Evolutionary conservation across 352 stramenopile species (phyloP), one percentile per base, ranked within the genome.

Genomic region (Pythium brachiatum): DNA sequence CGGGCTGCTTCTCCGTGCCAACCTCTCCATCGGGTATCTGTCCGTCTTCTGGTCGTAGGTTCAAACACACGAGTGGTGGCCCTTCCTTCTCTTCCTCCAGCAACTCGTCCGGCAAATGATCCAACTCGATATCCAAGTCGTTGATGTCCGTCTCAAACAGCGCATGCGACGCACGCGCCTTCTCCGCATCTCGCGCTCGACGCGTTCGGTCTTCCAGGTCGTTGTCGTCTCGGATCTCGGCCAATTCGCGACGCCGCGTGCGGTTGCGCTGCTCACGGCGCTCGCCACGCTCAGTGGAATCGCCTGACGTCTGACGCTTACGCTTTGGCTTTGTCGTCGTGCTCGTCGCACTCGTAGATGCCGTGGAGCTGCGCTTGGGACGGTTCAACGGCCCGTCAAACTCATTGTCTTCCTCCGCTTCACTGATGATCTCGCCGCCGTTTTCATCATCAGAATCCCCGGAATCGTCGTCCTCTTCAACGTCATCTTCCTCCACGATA

Each of bases 181-280:
- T 77, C 59, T 95, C 86, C 1, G 77, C 78, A 18, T 89, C 76
- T 2, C 83, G 81, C 8, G 83, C 86, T 38, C 65, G 76, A 3
- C 67, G 69, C 39, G 86, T 93, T 13, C 71, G 78, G 25, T 81
- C 73, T 0, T 91, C 82, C 13, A 95, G 66, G 4, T 93, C 84
- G 25, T 81, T 67, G 61, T 95, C 86, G 32, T 78, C 73, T 29
- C 87, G 74, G 7, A 94, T 70, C 16, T 84, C 74, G 1, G 78
- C 79, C 51, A 94, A 79, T 53, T 87, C 74, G 44, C 81, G 78
- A 20, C 83, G 82, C 9, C 76, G 78, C 38, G 84, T 82, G 29
- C 60, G 70, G 23, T 62, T 55, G 20, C 69, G 72, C 48, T 85
- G 53, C 11, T 62, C 38, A 27, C 43, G 50, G 12, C 53, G 50